Evolutionary conservation across 2,329 filamentous ascomycete species (phyloP), one percentile per base, ranked within the genome.

Genomic region (Polychaeton citri): DNA sequence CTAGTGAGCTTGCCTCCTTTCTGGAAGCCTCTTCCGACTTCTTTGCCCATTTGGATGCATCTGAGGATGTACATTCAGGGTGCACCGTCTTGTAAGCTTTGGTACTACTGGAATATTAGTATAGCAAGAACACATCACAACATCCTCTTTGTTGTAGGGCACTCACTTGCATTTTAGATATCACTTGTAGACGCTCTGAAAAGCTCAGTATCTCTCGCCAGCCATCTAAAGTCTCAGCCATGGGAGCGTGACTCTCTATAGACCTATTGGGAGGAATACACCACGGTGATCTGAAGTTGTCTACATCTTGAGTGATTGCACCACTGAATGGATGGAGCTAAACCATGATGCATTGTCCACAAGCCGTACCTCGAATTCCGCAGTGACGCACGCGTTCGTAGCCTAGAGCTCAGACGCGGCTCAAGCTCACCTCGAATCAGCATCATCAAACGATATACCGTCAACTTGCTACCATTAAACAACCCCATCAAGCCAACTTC

Each of bases 21-120:
- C 75, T 81, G 9, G 76, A 74, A 8, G 70, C 65, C 32, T 71
- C 72, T 57, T 93, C 86, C 28, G 76, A 61, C 32, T 68, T 57
- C 49, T 79, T 79, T 15, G 82, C 83, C 43, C 72, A 63, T 21
- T 64, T 58, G 37, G 66, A 67, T 19, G 68, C 69, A 41, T 70
- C 66, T 19, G 60, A 50, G 36, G 64, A 57, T 8, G 59, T 59
- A 19, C 64, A 58, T 3, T 60, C 55, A 39, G 65, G 62, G 38
- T 65, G 57, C 15, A 58, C 57, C 35, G 51, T 53, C 48, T 66
- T 64, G 43, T 66, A 69, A 28, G 65, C 67, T 21, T 63, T 59
- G 18, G 63, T 63, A 41, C 69, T 74, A 47, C 32, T 30, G 32
- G 7, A 33, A 9, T 33, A 36, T 47, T 38, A 46, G 40, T 20